These are phyloP conservation scores for Basidiobolus meristosporus DNA, from an alignment of 371 early-diverging fungal species.

Conservation along the genomic window DNA sequence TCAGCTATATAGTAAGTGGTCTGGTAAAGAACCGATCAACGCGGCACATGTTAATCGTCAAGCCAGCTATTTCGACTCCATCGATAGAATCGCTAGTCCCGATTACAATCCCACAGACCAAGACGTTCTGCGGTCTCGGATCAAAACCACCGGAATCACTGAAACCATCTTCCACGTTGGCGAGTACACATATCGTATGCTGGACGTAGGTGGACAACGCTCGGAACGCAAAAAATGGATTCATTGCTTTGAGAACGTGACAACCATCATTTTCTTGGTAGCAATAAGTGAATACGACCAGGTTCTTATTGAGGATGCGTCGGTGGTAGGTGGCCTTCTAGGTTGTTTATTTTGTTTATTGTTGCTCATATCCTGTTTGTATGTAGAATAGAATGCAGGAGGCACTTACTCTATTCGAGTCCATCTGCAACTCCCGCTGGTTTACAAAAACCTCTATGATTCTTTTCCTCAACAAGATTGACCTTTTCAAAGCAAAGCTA, in stretches of 20 bases:
- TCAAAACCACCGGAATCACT: constrained; percentile 74
- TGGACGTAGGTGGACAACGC: constrained; percentile 92
- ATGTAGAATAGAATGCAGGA: constrained; percentile 76
- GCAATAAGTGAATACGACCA: constrained; percentile 93
- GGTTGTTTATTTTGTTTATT: background rate
- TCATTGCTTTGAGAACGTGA: constrained; percentile 88
- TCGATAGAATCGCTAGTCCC: constrained; percentile 62
- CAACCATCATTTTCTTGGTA: constrained; percentile 88
- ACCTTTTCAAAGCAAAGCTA: constrained; percentile 79
- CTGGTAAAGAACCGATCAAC: background rate
- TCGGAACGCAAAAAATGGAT: constrained; percentile 89
- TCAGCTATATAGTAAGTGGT: constrained; percentile 67
- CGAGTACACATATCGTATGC: constrained; percentile 73
- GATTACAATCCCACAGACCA: constrained; percentile 76
- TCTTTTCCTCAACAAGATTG: constrained; percentile 90
- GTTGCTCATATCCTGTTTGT: no score
- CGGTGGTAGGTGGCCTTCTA: constrained; percentile 56
- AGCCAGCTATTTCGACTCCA: constrained; percentile 71
- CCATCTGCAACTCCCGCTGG: constrained; percentile 89
- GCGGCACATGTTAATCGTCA: background rate
- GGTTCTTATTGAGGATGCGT: constrained; percentile 87
- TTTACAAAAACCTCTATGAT: constrained; percentile 83
- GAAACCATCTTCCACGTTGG: constrained; percentile 76
- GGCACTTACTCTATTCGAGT: constrained; percentile 83
- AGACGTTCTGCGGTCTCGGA: constrained; percentile 67